Conservation (phyloP, 176 grass and related monocot species). For the Thinopyrum elongatum region DNA sequence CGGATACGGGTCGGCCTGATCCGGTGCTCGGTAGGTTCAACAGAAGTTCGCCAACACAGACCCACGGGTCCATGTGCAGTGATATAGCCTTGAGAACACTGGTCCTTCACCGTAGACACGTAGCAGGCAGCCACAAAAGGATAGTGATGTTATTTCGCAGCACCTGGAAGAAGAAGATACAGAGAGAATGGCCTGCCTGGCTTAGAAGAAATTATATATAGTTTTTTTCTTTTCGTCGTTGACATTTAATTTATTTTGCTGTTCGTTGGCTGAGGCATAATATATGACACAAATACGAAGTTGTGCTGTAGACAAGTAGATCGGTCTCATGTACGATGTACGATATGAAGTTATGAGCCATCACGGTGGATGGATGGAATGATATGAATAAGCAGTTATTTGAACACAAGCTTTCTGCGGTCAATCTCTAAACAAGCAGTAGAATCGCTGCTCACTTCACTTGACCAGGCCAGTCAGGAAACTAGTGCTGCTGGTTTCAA, state of each 20-base stretch:
- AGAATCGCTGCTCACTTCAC: no score
- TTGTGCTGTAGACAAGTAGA: slow-evolving; percentile 30
- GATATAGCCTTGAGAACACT: slow-evolving; percentile 23
- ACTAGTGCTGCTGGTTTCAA: no score
- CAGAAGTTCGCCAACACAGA: not conserved
- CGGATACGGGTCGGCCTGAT: slow-evolving; percentile 61
- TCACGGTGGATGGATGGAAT: slow-evolving; percentile 7
- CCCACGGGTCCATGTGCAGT: slow-evolving; percentile 32
- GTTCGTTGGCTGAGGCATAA: not conserved
- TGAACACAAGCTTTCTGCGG: no score
- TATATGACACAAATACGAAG: slow-evolving; percentile 34
- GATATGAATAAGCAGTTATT: slow-evolving; percentile 10
- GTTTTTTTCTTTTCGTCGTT: not conserved
- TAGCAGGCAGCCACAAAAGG: slow-evolving; percentile 9
- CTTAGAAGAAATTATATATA: slow-evolving; percentile 36
- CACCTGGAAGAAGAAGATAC: slow-evolving; percentile 1
- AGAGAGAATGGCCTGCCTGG: slow-evolving; percentile 11
- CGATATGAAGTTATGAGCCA: not conserved
- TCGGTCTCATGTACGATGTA: not conserved
- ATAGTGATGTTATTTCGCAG: slow-evolving; percentile 24
- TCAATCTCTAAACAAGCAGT: no score
- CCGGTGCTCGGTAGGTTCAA: not conserved
- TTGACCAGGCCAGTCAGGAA: no score
- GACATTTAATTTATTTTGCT: slow-evolving; percentile 28
- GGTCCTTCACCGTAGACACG: slow-evolving; percentile 22